Evolutionary conservation across 371 early-diverging fungal species (phyloP).

Genomic region (Apophysomyces trapeziformis): DNA sequence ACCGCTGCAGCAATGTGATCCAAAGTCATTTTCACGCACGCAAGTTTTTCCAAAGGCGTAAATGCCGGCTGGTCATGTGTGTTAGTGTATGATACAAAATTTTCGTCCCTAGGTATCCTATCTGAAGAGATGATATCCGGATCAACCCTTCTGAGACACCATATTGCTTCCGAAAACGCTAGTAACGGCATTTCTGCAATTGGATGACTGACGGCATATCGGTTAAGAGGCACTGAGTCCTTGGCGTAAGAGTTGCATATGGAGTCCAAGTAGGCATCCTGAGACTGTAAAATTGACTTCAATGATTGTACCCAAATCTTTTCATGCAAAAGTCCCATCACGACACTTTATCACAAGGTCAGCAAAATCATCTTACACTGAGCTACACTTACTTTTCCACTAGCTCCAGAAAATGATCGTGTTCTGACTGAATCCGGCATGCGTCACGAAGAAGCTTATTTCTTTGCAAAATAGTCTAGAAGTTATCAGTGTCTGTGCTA

Average conservation of each 20-base stretch:
- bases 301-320: constrained; percentile 64
- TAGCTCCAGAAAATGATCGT: constrained; percentile 58
- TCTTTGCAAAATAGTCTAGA: constrained; percentile 48
- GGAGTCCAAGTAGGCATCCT: constrained; percentile 43
- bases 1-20: constrained; percentile 48
- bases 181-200: constrained; percentile 46
- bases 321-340: constrained; percentile 62
- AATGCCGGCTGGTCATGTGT: constrained; percentile 32
- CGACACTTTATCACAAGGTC: constrained; percentile 41
- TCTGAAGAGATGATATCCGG: constrained; percentile 25
- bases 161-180: constrained; percentile 39
- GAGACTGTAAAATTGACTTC: constrained; percentile 46
- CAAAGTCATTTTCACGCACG: constrained; percentile 40
- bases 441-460: constrained; percentile 45
- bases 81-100: background rate
- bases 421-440: constrained; percentile 56
- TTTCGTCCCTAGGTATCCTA: constrained; percentile 14
- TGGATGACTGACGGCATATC: constrained; percentile 46
- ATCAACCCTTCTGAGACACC: constrained; percentile 37
- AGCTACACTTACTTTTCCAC: constrained; percentile 58
- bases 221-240: constrained; percentile 37
- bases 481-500: background rate
- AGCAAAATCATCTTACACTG: background rate
- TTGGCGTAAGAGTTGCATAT: constrained; percentile 38
- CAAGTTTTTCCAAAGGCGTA: constrained; percentile 55